Evolutionary conservation across 2,329 filamentous ascomycete genomes (phyloP), one percentile per base, ranked within the genome.

Genomic region (Aspergillus aculeatinus): DNA sequence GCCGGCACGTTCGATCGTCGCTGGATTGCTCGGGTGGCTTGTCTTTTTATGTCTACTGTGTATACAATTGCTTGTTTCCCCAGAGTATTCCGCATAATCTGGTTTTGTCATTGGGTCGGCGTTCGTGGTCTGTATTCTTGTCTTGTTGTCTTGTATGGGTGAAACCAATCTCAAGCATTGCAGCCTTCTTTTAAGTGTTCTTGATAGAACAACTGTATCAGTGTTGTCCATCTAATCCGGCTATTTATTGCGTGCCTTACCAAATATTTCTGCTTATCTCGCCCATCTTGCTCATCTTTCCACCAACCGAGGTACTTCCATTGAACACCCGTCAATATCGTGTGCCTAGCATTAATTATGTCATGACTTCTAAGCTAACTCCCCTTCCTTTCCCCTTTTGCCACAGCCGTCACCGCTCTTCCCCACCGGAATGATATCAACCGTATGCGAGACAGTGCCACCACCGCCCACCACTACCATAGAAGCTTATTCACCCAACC

Each of bases 1-100:
- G 52, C 51, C 57, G 58, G 59, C 59, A 56, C 60, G 61, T 61
- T 59, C 53, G 56, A 61, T 59, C 57, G 51, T 25, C 35, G 33
- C 33, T 56, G n/a, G 44, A 44, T 57, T 29, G 35, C 39, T 27
- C 44, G 5, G 53, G 16, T 53, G 54, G 33, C 33, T 55, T 50
- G 14, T 51, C 11, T 14, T 29, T 19, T 19, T 12, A 39, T 55
- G 21, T 27, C 51, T 31, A 49, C 44, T 61, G 31, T 53, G 21
- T 44, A 44, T 44, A 44, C 39, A 35, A 35, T 16, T 44, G 19
- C 16, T 44, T 16, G 14, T 44, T 19, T 44, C 16, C 16, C 6
- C 14, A 44, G 39, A 35, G 33, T 16, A 29, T 35, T 44, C 19
- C 39, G 39, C 39, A 19, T 44, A n/a, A n/a, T 44, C 39, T 44